Percentiles rank a stretch among this genome's conserved stretches.
phyloP scores from a whole-genome alignment of 139 green algal genomes.

The Desmodesmus armatus region DNA sequence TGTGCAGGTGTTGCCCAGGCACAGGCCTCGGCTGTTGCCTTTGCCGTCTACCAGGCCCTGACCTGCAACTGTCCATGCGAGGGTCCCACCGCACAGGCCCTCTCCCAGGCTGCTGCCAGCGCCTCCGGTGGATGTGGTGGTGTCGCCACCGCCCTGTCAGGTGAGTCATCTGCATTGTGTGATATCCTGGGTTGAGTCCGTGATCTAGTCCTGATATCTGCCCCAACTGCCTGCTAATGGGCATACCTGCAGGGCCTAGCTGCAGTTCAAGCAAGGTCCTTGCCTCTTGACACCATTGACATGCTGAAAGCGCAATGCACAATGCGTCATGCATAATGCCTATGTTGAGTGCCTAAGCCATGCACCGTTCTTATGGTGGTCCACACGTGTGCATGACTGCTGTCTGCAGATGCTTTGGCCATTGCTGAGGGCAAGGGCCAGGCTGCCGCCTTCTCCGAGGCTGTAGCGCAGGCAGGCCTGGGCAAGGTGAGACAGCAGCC shows the following conservation, averaged over 20 bases:
- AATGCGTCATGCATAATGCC: background rate
- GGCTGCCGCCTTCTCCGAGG: background rate
- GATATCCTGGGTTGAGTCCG: background rate
- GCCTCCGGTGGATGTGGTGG: background rate
- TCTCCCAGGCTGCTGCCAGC: background rate
- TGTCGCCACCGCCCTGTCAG: background rate
- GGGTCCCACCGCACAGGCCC: background rate
- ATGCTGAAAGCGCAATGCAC: background rate
- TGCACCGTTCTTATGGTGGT: background rate
- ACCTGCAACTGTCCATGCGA: background rate
- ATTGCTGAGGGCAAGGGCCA: background rate
- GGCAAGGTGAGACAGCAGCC: background rate
- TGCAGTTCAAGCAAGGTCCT: background rate
- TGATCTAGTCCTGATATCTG: background rate
- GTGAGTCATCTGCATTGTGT: background rate
- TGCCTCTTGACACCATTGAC: background rate
- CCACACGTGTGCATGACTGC: background rate
- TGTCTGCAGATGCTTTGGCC: background rate
- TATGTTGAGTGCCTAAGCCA: background rate
- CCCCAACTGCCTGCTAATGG: background rate
- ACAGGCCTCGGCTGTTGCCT: background rate
- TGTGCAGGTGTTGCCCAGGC: background rate
- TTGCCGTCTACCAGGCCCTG: constrained; percentile 4
- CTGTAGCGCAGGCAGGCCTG: background rate
- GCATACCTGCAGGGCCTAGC: background rate